Evolutionary conservation across 1,284 basidiomycete genomes (phyloP).

Genomic region (Cutaneotrichosporon mucoides): DNA sequence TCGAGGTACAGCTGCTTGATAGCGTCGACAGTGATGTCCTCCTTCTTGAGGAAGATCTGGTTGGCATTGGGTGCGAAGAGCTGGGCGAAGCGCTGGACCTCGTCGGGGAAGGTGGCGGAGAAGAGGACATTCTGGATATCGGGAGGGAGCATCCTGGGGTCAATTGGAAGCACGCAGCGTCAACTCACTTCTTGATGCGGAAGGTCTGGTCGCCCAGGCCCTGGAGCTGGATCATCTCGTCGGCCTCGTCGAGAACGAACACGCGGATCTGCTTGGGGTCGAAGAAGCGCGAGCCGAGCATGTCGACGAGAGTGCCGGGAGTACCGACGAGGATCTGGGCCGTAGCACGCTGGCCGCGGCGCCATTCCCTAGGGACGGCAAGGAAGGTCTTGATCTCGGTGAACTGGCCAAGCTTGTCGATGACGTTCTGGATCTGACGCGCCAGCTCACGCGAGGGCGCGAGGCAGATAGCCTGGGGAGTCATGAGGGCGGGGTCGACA

Average conservation of each 20-base stretch:
- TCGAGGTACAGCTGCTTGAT: conserved; percentile 99
- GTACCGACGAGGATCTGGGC: conserved; percentile 95
- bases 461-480: conserved; percentile 89
- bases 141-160: conserved; percentile 40
- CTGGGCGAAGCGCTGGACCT: conserved; percentile 81
- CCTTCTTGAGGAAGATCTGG: conserved; percentile 92
- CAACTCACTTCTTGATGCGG: conserved; percentile 89
- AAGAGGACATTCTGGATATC: conserved; percentile 86
- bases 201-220: conserved; percentile 95
- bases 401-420: conserved; percentile 91
- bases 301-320: conserved; percentile 89
- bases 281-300: conserved; percentile 55
- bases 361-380: conserved; percentile 78
- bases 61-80: conserved; percentile 93
- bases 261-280: conserved; percentile 81
- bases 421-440: conserved; percentile 94
- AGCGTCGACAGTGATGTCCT: conserved; percentile 88
- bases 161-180: too few relatives aligned
- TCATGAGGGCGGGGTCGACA: conserved; percentile 75
- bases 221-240: conserved; percentile 97
- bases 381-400: conserved; percentile 88
- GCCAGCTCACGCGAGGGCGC: conserved; percentile 95
- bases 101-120: conserved; percentile 95
- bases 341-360: conserved; percentile 56
- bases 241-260: conserved; percentile 96